A percentile compares a stretch with the other conserved stretches of the same genome.
phyloP scores from a whole-genome alignment of 345 rosid species.

The Ceriops tagal region DNA sequence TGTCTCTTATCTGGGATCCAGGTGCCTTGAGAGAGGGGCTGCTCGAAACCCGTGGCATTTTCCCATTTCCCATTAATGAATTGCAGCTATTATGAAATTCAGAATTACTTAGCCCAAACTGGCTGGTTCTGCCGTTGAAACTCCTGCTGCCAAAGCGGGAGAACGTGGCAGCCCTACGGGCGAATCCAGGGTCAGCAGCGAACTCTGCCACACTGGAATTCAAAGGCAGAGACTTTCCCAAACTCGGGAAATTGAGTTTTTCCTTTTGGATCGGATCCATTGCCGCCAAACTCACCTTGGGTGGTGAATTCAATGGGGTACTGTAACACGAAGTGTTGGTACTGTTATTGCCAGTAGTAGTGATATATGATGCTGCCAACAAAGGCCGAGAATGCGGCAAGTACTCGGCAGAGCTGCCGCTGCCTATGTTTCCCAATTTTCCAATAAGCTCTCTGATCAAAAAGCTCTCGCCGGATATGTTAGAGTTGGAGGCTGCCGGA shows the following conservation, averaged over 20 bases:
- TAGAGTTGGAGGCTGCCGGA: constrained; percentile 56
- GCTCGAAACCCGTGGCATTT: constrained; percentile 57
- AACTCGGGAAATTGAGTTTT: constrained; percentile 13
- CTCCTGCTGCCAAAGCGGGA: constrained; percentile 70
- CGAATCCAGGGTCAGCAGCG: constrained; percentile 71
- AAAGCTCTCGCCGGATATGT: constrained; percentile 45
- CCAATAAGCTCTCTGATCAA: constrained; percentile 62
- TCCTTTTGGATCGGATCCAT: constrained; percentile 12
- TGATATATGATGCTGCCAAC: constrained; percentile 16
- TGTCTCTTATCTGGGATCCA: constrained; percentile 34
- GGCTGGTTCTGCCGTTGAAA: constrained; percentile 48
- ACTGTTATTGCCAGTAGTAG: constrained; percentile 25
- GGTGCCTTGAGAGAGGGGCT: constrained; percentile 47
- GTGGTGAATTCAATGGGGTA: constrained; percentile 60
- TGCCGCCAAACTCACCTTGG: constrained; percentile 25
- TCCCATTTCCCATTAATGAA: constrained; percentile 31
- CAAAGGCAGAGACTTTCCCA: constrained; percentile 38
- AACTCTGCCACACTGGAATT: constrained; percentile 44
- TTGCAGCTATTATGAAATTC: constrained; percentile 9
- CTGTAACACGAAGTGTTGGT: constrained; percentile 43
- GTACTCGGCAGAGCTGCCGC: constrained; percentile 30
- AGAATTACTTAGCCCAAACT: constrained; percentile 24
- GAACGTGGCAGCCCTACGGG: constrained; percentile 66
- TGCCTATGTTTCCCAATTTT: constrained; percentile 48
- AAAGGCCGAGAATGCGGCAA: constrained; percentile 31